A percentile compares a stretch with the other conserved stretches of the same genome.
These are phyloP conservation scores for Backusella circina DNA, from an alignment of 192 early-diverging fungal genomes.

Conservation along the genomic window DNA sequence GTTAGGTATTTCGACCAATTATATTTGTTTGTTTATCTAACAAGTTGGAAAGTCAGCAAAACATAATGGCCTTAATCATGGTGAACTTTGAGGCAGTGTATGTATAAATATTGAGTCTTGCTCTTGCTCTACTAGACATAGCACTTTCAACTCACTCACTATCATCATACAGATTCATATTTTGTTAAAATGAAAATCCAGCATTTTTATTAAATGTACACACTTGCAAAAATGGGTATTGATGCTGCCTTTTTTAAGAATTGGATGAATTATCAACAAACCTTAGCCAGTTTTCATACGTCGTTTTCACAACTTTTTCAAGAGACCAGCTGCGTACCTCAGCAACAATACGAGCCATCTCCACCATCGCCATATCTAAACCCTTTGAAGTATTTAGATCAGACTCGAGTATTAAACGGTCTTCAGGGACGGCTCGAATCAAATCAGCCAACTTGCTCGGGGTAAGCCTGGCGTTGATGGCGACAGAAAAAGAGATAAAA, in stretches of 20 bases:
- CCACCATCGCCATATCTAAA: conserved; percentile 52
- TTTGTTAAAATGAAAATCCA: not conserved
- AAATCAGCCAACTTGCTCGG: conserved; percentile 54
- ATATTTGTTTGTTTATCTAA: too few species aligned
- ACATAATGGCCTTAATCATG: too few species aligned
- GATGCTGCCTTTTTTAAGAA: not conserved
- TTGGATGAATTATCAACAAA: not conserved
- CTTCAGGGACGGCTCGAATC: conserved; percentile 69
- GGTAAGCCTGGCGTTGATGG: conserved; percentile 67
- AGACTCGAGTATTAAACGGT: conserved; percentile 78
- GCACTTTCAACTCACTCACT: not conserved
- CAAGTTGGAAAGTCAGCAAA: too few species aligned
- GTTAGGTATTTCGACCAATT: not conserved
- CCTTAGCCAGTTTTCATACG: not conserved
- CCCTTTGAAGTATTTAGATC: conserved; percentile 61
- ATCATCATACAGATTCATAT: not conserved
- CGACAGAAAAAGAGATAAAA: conserved; percentile 76
- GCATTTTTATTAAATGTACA: not conserved
- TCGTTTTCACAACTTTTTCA: conserved; percentile 6
- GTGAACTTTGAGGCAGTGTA: too few species aligned
- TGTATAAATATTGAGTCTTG: too few species aligned
- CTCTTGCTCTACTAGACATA: too few species aligned
- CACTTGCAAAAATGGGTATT: not conserved
- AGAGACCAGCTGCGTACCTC: conserved; percentile 57
- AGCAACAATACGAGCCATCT: conserved; percentile 53